Evolutionary conservation across 2,329 filamentous ascomycete genomes (phyloP).

Genomic region (Lachnellula suecica): DNA sequence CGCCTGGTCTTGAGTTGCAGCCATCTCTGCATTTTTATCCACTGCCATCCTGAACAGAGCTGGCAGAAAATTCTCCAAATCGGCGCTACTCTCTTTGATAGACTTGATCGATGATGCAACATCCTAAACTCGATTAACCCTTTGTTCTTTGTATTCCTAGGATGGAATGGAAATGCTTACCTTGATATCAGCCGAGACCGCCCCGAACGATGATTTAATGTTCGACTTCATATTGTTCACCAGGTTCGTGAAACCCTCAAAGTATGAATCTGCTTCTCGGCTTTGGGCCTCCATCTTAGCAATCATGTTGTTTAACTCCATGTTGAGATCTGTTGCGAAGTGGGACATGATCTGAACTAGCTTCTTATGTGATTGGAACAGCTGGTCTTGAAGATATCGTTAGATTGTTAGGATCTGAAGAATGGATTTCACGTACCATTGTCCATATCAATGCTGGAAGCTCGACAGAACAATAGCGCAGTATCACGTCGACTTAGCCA

Average conservation of each 20-base stretch:
- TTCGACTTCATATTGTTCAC: slow-evolving; percentile 22
- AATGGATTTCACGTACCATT: slow-evolving; percentile 39
- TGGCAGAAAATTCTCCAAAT: slow-evolving; percentile 19
- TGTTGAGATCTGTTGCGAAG: slow-evolving; percentile 23
- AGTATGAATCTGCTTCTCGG: slow-evolving; percentile 21
- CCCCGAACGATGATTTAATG: slow-evolving; percentile 23
- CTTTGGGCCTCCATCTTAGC: slow-evolving; percentile 20
- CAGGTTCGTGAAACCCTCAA: slow-evolving; percentile 21
- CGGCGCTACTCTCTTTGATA: slow-evolving; percentile 10
- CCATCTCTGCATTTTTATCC: slow-evolving; percentile 29
- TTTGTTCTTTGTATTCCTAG: neutral
- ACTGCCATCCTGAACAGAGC: slow-evolving; percentile 15
- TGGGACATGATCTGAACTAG: slow-evolving; percentile 28
- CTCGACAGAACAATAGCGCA: slow-evolving; percentile 61
- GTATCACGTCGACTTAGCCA: slow-evolving; percentile 63
- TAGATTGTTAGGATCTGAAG: slow-evolving; percentile 5
- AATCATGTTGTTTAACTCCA: slow-evolving; percentile 23
- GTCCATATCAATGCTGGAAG: slow-evolving; percentile 56
- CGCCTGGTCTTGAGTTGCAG: slow-evolving; percentile 27
- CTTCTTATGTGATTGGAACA: slow-evolving; percentile 29
- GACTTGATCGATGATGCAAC: slow-evolving; percentile 16
- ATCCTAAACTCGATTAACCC: slow-evolving; percentile 14
- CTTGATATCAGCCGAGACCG: slow-evolving; percentile 21
- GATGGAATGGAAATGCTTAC: slow-evolving; percentile 7
- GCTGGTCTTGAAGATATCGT: slow-evolving; percentile 26